Percentiles rank a stretch among this genome's conserved stretches.
Conservation (phyloP, 352 stramenopile genomes). For the Phytophthora pistaciae region DNA sequence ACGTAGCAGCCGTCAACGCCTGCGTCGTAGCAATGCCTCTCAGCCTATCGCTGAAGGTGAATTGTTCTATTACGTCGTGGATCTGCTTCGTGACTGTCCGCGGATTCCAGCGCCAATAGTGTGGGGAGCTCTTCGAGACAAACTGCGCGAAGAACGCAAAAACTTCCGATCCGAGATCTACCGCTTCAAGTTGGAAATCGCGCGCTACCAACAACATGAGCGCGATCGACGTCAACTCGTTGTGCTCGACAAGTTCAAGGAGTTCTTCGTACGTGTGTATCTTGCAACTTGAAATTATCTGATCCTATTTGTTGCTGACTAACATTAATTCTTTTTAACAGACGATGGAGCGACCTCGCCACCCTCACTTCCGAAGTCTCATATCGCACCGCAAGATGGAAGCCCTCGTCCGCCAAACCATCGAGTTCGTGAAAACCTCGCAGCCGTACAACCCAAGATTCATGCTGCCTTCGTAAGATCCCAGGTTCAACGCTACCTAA, state of each 20-base stretch:
- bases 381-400: constrained; percentile 75
- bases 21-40: constrained; percentile 18
- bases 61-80: constrained; percentile 73
- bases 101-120: constrained; percentile 52
- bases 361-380: constrained; percentile 70
- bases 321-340: constrained; percentile 1
- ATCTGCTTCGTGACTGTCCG: constrained; percentile 66
- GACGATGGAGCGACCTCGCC: constrained; percentile 48
- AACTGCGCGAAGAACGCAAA: constrained; percentile 66
- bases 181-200: constrained; percentile 64
- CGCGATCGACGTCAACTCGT: constrained; percentile 56
- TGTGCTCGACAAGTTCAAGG: constrained; percentile 72
- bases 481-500: background rate
- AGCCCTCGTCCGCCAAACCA: constrained; percentile 61
- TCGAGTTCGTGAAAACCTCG: constrained; percentile 59
- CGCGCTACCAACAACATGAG: constrained; percentile 64
- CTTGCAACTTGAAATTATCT: background rate
- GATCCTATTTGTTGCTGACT: background rate
- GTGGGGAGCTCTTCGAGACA: constrained; percentile 58
- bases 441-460: constrained; percentile 53
- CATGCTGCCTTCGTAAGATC: constrained; percentile 20
- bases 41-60: constrained; percentile 45
- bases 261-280: constrained; percentile 63
- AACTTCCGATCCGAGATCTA: constrained; percentile 72
- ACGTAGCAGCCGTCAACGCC: constrained; percentile 43